These are phyloP conservation scores for Alternaria ventricosa DNA, from an alignment of 2,329 filamentous ascomycete genomes.

Conservation along the genomic window DNA sequence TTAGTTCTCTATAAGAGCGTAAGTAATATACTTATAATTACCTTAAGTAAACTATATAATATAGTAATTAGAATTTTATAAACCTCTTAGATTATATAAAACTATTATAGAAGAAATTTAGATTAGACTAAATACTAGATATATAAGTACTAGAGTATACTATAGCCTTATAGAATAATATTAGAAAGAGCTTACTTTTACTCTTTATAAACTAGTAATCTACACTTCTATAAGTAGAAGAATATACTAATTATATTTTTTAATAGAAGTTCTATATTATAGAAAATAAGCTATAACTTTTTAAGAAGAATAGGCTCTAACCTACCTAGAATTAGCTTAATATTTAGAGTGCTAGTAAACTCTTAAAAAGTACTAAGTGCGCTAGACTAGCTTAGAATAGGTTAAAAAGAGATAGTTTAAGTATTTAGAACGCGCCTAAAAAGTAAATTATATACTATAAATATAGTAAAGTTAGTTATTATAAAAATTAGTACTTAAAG, in stretches of 20 bases:
- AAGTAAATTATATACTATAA: background rate
- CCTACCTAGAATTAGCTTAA: background rate
- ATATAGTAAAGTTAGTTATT: background rate
- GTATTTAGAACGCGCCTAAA: background rate
- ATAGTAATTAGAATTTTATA: background rate
- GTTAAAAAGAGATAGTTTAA: background rate
- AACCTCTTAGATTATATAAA: background rate
- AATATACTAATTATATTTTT: background rate
- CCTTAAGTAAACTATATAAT: background rate
- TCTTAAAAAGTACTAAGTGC: background rate
- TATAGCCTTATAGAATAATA: background rate
- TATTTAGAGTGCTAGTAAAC: background rate
- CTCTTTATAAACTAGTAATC: background rate
- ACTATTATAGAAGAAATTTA: background rate
- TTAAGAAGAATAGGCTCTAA: background rate
- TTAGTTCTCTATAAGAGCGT: background rate
- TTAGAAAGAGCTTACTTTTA: background rate
- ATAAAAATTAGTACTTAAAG: background rate
- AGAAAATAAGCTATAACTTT: background rate
- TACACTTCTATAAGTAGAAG: background rate
- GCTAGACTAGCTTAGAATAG: background rate
- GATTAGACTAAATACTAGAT: background rate
- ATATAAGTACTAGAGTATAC: background rate
- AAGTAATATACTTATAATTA: background rate
- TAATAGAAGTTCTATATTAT: background rate